These are phyloP conservation scores for Scedosporium boydii DNA, from an alignment of 2,329 filamentous ascomycete species.

Conservation along the genomic window DNA sequence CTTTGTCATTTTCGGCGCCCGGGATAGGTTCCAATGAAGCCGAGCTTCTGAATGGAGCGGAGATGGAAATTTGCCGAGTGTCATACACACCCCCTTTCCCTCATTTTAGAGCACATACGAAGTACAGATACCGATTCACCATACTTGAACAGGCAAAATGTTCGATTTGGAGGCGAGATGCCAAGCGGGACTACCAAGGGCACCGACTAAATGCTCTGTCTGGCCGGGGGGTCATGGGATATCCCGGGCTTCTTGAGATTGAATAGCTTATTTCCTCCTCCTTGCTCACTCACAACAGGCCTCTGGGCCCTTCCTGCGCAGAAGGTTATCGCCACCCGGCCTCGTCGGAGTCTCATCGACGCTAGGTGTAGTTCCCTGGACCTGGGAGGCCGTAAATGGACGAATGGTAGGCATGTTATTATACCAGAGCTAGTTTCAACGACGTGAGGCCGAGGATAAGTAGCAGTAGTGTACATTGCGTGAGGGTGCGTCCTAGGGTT, in stretches of 20 bases:
- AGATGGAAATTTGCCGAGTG: too few relatives aligned
- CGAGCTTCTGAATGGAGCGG: too few relatives aligned
- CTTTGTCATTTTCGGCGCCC: too few relatives aligned
- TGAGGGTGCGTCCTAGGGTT: too few relatives aligned
- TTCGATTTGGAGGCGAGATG: not conserved
- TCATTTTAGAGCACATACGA: too few relatives aligned
- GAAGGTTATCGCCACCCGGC: not conserved
- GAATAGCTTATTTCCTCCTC: not conserved
- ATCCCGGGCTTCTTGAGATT: not conserved
- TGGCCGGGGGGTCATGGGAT: not conserved
- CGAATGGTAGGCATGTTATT: not conserved
- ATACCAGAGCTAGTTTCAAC: not conserved
- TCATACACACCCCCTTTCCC: too few relatives aligned
- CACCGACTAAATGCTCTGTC: not conserved
- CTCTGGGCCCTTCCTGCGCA: not conserved
- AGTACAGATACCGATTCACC: too few relatives aligned
- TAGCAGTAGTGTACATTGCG: too few relatives aligned
- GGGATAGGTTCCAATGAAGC: too few relatives aligned
- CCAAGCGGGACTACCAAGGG: not conserved
- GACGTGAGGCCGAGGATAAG: not conserved
- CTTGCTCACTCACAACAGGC: not conserved
- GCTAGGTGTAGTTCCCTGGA: not conserved
- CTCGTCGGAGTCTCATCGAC: not conserved
- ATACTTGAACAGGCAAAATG: too few relatives aligned
- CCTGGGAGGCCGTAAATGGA: not conserved